phyloP scores from a whole-genome alignment of 257 asterid species.

The Leptodermis oblonga region DNA sequence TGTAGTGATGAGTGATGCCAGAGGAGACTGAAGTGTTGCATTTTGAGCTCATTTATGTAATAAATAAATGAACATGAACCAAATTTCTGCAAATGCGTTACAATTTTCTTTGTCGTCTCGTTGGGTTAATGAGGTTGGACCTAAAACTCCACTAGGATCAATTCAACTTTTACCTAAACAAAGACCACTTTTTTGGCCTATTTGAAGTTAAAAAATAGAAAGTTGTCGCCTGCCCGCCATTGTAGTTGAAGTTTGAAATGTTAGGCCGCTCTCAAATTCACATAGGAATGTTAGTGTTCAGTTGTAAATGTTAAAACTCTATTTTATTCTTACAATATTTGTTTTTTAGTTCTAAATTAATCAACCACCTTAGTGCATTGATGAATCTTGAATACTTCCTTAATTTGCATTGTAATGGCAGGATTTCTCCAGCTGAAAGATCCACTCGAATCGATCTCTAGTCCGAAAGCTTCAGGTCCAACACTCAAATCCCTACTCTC shows the following conservation, averaged over 20 bases:
- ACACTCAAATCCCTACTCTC: slow-evolving; percentile 55
- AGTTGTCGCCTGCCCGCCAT: slow-evolving; percentile 9
- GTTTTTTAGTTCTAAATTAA: not conserved
- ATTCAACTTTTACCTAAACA: slow-evolving; percentile 3
- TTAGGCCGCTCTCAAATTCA: not conserved
- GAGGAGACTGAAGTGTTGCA: not conserved
- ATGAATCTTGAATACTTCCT: not conserved
- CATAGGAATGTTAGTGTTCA: not conserved
- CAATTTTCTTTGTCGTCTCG: no score
- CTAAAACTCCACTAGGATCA: slow-evolving; percentile 1
- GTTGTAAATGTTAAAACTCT: not conserved
- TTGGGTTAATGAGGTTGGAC: not conserved
- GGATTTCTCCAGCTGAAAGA: slow-evolving; percentile 89
- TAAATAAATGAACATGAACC: no score
- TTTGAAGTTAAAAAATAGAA: not conserved
- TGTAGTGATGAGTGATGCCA: slow-evolving; percentile 2
- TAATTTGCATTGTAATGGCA: slow-evolving; percentile 23
- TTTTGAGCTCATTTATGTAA: no score
- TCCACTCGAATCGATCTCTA: slow-evolving; percentile 58
- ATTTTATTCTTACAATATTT: not conserved
- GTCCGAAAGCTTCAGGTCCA: slow-evolving; percentile 46
- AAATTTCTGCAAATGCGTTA: no score
- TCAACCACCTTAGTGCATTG: no score
- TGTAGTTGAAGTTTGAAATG: not conserved
- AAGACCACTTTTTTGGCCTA: not conserved